phyloP scores from a whole-genome alignment of 805 yeast genomes.

The Alloascoidea africana region DNA sequence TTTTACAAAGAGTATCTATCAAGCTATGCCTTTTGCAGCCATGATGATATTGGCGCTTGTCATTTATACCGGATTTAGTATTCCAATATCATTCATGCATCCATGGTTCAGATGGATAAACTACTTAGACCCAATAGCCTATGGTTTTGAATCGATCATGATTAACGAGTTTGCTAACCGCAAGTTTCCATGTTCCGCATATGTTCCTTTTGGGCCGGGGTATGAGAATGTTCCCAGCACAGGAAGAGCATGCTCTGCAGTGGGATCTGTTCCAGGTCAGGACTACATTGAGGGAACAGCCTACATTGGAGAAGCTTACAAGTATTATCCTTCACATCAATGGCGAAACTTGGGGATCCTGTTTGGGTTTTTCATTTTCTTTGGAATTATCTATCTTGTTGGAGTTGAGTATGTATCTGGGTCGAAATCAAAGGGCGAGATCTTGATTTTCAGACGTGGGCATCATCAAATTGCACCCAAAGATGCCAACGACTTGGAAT shows the following conservation, averaged over 20 bases:
- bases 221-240: slow-evolving; percentile 18
- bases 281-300: slow-evolving; percentile 33
- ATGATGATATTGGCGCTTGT: slow-evolving; percentile 22
- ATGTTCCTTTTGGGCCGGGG: slow-evolving; percentile 30
- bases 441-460: slow-evolving; percentile 33
- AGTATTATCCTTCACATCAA: slow-evolving; percentile 28
- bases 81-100: slow-evolving; percentile 28
- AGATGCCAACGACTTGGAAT: too few relatives aligned
- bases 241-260: slow-evolving; percentile 34
- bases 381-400: slow-evolving; percentile 35
- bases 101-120: slow-evolving; percentile 38
- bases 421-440: slow-evolving; percentile 59
- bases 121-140: slow-evolving; percentile 28
- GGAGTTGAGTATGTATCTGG: slow-evolving; percentile 44
- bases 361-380: slow-evolving; percentile 37
- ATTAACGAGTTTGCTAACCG: slow-evolving; percentile 28
- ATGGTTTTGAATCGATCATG: slow-evolving; percentile 29
- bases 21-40: slow-evolving; percentile 31
- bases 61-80: slow-evolving; percentile 30
- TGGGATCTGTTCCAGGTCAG: slow-evolving; percentile 40
- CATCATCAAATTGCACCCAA: background rate
- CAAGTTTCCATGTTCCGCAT: slow-evolving; percentile 20
- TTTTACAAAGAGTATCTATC: slow-evolving; percentile 18
- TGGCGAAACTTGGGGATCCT: slow-evolving; percentile 58
- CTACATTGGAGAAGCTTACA: slow-evolving; percentile 28